Percentiles rank a stretch among this genome's conserved stretches.
Conservation (phyloP, 2,329 filamentous ascomycete species). For the Ophiosphaerella narmari region DNA sequence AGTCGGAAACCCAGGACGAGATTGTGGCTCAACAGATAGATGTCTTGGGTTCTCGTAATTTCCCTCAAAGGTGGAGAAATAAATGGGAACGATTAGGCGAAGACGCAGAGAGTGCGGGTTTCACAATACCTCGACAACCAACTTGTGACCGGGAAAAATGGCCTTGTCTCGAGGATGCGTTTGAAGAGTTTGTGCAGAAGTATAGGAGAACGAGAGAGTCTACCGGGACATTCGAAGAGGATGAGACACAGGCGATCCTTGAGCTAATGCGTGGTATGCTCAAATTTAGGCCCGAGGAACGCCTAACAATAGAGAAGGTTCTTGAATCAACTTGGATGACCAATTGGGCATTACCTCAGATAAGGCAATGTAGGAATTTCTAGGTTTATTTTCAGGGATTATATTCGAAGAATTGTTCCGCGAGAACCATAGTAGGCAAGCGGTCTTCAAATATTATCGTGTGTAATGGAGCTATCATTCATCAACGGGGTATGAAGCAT, state of each 20-base stretch:
- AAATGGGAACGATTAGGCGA: slow-evolving; percentile 9
- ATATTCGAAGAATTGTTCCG: too few relatives aligned
- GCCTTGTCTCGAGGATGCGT: slow-evolving; percentile 10
- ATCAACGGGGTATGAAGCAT: too few relatives aligned
- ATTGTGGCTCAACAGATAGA: slow-evolving; percentile 14
- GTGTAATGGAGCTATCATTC: too few relatives aligned
- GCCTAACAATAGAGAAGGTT: slow-evolving; percentile 12
- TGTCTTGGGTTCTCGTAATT: slow-evolving; percentile 11
- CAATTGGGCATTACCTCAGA: slow-evolving; percentile 10
- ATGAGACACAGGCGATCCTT: slow-evolving; percentile 12
- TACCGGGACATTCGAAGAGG: slow-evolving; percentile 6
- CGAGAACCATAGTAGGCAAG: too few relatives aligned
- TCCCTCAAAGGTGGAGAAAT: slow-evolving; percentile 10
- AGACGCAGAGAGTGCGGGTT: neutral
- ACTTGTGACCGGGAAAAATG: slow-evolving; percentile 8
- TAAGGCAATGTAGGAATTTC: neutral
- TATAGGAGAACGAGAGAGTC: slow-evolving; percentile 10
- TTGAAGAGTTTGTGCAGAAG: slow-evolving; percentile 13
- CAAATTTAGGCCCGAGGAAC: slow-evolving; percentile 11
- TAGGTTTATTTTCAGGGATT: too few relatives aligned
- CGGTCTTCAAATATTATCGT: too few relatives aligned
- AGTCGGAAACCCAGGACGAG: slow-evolving; percentile 10
- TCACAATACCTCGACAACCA: slow-evolving; percentile 4
- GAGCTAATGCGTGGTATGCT: slow-evolving; percentile 16
- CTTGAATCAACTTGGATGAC: slow-evolving; percentile 14